phyloP scores from a whole-genome alignment of 164 flowering plant genomes.

The Liriodendron chinense region DNA sequence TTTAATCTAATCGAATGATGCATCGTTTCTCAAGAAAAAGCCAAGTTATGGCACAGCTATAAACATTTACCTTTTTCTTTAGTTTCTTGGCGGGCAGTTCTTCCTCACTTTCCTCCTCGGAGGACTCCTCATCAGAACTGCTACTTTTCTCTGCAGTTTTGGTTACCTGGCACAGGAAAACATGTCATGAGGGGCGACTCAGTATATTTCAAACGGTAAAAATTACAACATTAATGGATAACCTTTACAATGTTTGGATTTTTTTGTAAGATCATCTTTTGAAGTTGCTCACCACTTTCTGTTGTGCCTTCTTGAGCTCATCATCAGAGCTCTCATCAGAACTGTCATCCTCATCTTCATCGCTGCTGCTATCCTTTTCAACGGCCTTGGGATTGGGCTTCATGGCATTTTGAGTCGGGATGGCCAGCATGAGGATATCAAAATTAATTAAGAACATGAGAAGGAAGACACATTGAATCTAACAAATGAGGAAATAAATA shows the following conservation, averaged over 20 bases:
- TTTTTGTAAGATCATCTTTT: neutral
- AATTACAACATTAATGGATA: too few relatives aligned
- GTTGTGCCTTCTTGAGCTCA: conserved; percentile 1
- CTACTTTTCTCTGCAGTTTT: conserved; percentile 18
- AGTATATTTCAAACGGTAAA: neutral
- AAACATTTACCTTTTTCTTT: conserved; percentile 31
- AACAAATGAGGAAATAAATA: neutral
- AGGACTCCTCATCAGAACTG: conserved; percentile 36
- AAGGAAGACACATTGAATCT: neutral
- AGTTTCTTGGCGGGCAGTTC: conserved; percentile 40
- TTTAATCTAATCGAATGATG: too few relatives aligned
- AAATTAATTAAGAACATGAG: neutral
- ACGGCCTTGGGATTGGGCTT: conserved; percentile 4
- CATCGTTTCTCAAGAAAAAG: neutral
- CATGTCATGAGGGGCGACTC: neutral
- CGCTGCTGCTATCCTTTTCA: conserved; percentile 8
- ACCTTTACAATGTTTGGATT: neutral
- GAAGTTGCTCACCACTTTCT: conserved; percentile 1
- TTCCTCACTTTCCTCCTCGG: conserved; percentile 40
- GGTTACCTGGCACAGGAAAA: conserved; percentile 7
- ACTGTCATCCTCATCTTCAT: conserved; percentile 9
- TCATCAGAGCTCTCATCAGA: conserved; percentile 5
- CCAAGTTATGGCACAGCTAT: neutral
- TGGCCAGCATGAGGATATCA: neutral
- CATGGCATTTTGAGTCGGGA: neutral